phyloP scores from a whole-genome alignment of 2,329 filamentous ascomycete genomes.

The Arthrobotrys musiformis region DNA sequence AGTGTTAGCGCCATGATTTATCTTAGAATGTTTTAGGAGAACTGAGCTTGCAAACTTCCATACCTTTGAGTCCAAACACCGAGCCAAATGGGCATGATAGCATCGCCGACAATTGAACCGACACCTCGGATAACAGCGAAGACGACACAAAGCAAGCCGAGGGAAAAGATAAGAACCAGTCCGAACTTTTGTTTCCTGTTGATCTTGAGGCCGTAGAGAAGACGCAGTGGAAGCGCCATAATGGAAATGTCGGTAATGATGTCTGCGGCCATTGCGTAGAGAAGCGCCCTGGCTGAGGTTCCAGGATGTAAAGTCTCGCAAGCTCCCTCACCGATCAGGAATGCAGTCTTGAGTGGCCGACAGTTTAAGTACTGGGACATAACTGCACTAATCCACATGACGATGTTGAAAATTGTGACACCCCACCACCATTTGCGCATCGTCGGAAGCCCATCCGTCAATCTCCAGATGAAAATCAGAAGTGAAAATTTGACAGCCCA shows the following conservation, averaged over 20 bases:
- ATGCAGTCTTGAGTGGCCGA: constrained; percentile 59
- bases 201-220: constrained; percentile 60
- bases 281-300: constrained; percentile 51
- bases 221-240: constrained; percentile 60
- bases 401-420: constrained; percentile 59
- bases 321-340: constrained; percentile 59
- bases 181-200: constrained; percentile 60
- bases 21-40: background rate
- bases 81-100: constrained; percentile 53
- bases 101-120: constrained; percentile 47
- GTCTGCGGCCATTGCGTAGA: constrained; percentile 60
- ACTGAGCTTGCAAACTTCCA: background rate
- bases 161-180: constrained; percentile 59
- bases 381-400: constrained; percentile 59
- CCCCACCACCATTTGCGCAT: constrained; percentile 60
- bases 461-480: constrained; percentile 60
- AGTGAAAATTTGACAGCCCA: constrained; percentile 61
- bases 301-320: constrained; percentile 49
- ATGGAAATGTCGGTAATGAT: constrained; percentile 61
- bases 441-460: constrained; percentile 59
- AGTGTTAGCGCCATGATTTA: background rate
- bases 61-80: constrained; percentile 54
- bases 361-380: constrained; percentile 59
- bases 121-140: constrained; percentile 60
- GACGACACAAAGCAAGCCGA: constrained; percentile 60